phyloP scores from a whole-genome alignment of 805 yeast species.

The Lipomyces lipofer region DNA sequence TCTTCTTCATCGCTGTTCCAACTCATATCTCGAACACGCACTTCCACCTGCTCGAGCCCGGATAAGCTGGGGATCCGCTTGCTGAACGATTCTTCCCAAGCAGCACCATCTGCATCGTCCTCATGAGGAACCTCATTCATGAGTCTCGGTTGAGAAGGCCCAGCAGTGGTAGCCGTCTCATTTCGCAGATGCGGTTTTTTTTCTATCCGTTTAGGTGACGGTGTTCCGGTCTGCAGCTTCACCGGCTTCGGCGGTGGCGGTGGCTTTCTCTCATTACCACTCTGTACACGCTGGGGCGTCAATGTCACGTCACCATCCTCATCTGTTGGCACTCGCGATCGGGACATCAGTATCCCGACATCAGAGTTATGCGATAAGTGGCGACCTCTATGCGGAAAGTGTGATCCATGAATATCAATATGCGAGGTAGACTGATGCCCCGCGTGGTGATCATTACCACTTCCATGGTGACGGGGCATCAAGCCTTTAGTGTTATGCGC shows the following conservation, averaged over 20 bases:
- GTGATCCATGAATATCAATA: no score
- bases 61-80: slow-evolving; percentile 5
- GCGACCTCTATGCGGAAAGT: no score
- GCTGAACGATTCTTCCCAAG: slow-evolving; percentile 5
- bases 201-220: slow-evolving; percentile 3
- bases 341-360: no score
- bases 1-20: not conserved
- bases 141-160: no score
- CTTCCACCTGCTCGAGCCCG: slow-evolving; percentile 3
- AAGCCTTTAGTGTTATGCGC: not conserved
- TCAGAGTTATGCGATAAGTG: no score
- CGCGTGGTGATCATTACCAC: not conserved
- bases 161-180: no score
- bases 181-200: no score
- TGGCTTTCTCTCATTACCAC: slow-evolving; percentile 2
- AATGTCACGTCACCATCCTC: no score
- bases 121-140: no score
- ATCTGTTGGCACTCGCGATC: no score
- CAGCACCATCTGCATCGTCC: slow-evolving; percentile 2
- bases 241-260: slow-evolving; percentile 15
- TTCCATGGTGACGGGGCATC: not conserved
- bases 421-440: no score
- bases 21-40: not conserved
- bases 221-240: slow-evolving; percentile 11
- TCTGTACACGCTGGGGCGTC: not conserved